Conservation (phyloP, 179 eudicot species). For the Pouteria campechiana region DNA sequence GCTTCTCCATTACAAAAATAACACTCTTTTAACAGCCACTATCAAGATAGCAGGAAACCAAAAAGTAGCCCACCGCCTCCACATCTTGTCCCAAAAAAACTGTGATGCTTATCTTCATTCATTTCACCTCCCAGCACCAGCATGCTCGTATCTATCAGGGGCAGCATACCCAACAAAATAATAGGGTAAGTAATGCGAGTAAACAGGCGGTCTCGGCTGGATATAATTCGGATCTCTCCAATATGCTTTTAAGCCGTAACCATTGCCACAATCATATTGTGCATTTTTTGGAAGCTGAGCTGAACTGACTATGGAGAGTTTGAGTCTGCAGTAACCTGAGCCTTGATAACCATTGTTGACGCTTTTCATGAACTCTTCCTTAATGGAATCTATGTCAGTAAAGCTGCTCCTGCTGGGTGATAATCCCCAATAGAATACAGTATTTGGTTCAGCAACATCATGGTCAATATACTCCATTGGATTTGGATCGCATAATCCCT, state of each 20-base stretch:
- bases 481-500: constrained; percentile 42
- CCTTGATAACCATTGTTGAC: constrained; percentile 17
- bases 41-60: neutral
- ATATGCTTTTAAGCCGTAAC: neutral
- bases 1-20: no score
- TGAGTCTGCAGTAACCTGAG: constrained; percentile 8
- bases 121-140: neutral
- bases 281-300: constrained; percentile 14
- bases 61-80: no score
- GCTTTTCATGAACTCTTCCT: constrained; percentile 21
- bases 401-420: constrained; percentile 3
- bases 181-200: neutral
- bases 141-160: neutral
- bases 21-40: no score
- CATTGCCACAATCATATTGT: neutral
- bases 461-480: constrained; percentile 31
- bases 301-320: constrained; percentile 13
- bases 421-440: constrained; percentile 47
- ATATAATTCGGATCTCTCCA: neutral
- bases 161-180: neutral
- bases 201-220: neutral
- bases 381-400: constrained; percentile 8
- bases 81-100: no score
- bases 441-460: constrained; percentile 12
- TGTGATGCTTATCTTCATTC: no score